phyloP scores from a whole-genome alignment of 345 rosid genomes.

The Camelina sativa region DNA sequence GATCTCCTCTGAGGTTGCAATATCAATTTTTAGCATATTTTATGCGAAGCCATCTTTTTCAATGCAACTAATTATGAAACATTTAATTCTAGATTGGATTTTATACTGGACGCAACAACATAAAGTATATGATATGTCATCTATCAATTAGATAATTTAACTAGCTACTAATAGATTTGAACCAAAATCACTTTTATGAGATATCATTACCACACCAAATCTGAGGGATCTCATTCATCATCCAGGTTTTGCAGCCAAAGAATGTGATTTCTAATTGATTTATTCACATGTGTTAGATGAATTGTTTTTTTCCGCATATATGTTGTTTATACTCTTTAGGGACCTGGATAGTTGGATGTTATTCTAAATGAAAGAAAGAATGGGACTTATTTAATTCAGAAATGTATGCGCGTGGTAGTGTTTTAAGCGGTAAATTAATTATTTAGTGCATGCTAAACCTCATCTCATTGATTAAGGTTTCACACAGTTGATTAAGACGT shows the following conservation, averaged over 20 bases:
- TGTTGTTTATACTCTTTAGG: neutral
- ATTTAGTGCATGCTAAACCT: conserved; percentile 32
- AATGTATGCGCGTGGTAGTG: conserved; percentile 33
- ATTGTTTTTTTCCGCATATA: neutral
- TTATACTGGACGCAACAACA: neutral
- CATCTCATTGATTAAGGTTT: conserved; percentile 21
- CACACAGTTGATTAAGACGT: conserved; percentile 5
- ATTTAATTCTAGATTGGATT: neutral
- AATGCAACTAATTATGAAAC: conserved; percentile 19
- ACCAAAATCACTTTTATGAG: neutral
- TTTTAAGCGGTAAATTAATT: conserved; percentile 5
- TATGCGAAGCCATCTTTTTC: conserved; percentile 4
- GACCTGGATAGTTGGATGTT: too few relatives aligned
- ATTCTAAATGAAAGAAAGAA: too few relatives aligned
- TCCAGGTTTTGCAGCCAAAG: conserved; percentile 6
- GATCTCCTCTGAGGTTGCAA: conserved; percentile 5
- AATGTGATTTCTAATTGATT: neutral
- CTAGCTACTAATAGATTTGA: neutral
- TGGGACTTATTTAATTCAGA: neutral
- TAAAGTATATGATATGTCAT: neutral
- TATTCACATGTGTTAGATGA: neutral
- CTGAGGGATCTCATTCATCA: neutral
- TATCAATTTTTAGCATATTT: neutral
- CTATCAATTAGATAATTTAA: neutral
- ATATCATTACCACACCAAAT: conserved; percentile 1